A percentile compares a stretch with the other conserved stretches of the same genome.
phyloP scores from a whole-genome alignment of 176 grass and related monocot genomes.

The Eragrostis curvula region DNA sequence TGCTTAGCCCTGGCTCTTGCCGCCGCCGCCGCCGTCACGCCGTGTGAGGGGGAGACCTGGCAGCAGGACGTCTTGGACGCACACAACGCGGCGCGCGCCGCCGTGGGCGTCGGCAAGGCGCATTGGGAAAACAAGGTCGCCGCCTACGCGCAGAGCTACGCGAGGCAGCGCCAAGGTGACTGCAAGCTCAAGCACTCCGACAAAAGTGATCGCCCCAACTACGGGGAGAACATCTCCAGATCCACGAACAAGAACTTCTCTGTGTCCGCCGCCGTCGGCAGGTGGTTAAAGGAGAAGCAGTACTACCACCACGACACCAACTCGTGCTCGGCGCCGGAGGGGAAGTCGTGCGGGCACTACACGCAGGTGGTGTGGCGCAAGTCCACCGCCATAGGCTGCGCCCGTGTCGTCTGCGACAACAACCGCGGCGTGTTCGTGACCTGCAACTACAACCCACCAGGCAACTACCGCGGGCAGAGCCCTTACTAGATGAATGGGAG shows the following conservation, averaged over 20 bases:
- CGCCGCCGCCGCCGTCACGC: background rate
- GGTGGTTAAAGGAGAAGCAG: constrained; percentile 46
- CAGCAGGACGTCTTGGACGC: constrained; percentile 43
- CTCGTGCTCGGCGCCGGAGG: constrained; percentile 25
- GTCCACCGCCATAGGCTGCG: constrained; percentile 43
- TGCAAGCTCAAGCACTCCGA: constrained; percentile 52
- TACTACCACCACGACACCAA: constrained; percentile 52
- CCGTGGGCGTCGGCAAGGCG: constrained; percentile 40
- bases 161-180: constrained; percentile 28
- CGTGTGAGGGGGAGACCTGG: constrained; percentile 42
- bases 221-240: constrained; percentile 60
- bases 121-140: constrained; percentile 45
- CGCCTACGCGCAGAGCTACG: constrained; percentile 51
- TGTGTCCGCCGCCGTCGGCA: constrained; percentile 13
- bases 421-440: constrained; percentile 37
- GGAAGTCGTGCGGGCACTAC: constrained; percentile 22
- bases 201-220: constrained; percentile 16
- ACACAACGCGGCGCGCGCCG: constrained; percentile 45
- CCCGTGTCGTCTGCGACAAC: constrained; percentile 37
- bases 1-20: background rate
- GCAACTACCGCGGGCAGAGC: constrained; percentile 39
- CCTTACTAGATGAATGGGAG: constrained; percentile 55
- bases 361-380: constrained; percentile 25
- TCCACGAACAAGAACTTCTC: background rate
- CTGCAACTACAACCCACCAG: constrained; percentile 43